Base-by-base conservation (phyloP, 352 stramenopile genomes). In the Globisporangium heterothallicum region DNA sequence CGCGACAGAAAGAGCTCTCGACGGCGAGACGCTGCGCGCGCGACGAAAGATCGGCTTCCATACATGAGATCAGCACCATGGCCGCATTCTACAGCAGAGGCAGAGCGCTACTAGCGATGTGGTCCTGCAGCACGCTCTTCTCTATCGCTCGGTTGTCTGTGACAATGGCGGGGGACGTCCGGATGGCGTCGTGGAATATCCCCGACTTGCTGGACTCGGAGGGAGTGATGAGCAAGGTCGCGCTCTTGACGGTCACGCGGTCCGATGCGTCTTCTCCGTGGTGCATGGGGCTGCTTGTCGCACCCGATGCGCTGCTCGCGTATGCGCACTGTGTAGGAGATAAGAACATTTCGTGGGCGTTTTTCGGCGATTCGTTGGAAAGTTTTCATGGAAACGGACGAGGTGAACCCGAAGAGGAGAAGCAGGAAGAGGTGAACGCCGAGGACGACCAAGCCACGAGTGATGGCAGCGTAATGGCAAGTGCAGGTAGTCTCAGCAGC, bases 221-320 rank as follows among this genome's bases (percentile, higher is more conserved):
- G 25, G 34, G 53, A 2, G 35, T 64, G 3, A 10, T 16, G 7
- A 35, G 65, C 24, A 53, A 58, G 46, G 61, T 70, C 13, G 64
- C 59, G 36, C 49, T 73, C 30, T 50, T 70, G 14, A 63, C 41
- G n/a, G 36, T 45, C 16, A 42, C 58, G 14, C 52, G 41, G 1
- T 42, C 19, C 16, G 7, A 60, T 16, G 21, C 46, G 2, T 29
- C 46, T 6, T 18, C 18, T 2, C 21, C 22, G 2, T 73, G 57
- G 57, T 73, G 64, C 58, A 64, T 73, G 57, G 64, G 64, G 22
- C 51, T 73, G 42, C 56, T 73, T 12, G 58, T 73, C 21, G 57
- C 64, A 13, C 61, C 61, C 0, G 42, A 65, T 46, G 61, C 61
- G 38, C 46, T 73, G 38, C 50, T 73, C 35, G 64, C 64, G 40